Evolutionary conservation across 371 early-diverging fungal genomes (phyloP).

Genomic region (Lichtheimia ornata): DNA sequence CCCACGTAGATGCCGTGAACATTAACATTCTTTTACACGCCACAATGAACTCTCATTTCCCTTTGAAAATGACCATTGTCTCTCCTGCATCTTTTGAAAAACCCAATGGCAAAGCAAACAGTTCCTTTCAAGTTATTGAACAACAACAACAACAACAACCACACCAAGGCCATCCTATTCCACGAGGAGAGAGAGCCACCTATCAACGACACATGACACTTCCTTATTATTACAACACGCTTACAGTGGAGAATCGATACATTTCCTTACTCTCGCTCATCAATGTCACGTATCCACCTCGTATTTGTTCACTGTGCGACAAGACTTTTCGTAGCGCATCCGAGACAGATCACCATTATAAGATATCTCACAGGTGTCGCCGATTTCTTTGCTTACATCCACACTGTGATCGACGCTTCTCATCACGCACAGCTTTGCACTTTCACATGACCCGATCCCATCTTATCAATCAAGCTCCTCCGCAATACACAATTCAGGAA

Average conservation of each 20-base stretch:
- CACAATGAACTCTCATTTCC: too few relatives aligned
- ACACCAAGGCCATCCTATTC: neutral
- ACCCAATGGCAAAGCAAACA: too few relatives aligned
- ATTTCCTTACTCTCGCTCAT: conserved; percentile 18
- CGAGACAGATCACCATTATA: conserved; percentile 16
- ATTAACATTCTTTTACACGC: too few relatives aligned
- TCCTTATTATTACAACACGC: conserved; percentile 16
- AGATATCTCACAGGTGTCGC: conserved; percentile 5
- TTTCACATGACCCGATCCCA: conserved; percentile 24
- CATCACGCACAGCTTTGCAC: conserved; percentile 18
- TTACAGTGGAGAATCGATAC: conserved; percentile 22
- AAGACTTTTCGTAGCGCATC: conserved; percentile 2
- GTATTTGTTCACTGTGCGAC: conserved; percentile 19
- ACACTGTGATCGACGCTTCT: conserved; percentile 19
- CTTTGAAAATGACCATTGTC: too few relatives aligned
- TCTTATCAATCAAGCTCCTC: conserved; percentile 16
- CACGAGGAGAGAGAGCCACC: neutral
- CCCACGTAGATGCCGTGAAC: too few relatives aligned
- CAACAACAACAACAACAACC: too few relatives aligned
- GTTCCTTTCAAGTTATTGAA: too few relatives aligned
- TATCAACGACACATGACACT: neutral
- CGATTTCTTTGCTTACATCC: conserved; percentile 23
- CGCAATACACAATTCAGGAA: conserved; percentile 2
- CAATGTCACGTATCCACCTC: conserved; percentile 22
- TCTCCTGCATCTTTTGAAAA: too few relatives aligned